phyloP scores from a whole-genome alignment of 129 eudicot genomes.

The Tanacetum coccineum region DNA sequence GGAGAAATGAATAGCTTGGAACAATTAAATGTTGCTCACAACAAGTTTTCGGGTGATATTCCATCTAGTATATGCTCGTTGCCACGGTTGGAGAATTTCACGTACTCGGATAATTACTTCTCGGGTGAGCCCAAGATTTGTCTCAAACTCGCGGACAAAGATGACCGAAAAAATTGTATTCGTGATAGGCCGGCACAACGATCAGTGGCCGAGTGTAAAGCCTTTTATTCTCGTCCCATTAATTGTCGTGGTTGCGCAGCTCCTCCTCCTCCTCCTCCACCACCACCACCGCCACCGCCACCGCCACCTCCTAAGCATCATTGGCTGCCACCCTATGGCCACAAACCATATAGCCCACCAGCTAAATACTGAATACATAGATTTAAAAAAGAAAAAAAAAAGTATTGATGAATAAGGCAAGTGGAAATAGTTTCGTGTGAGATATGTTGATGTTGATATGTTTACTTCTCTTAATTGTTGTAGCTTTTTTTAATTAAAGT shows the following conservation, averaged over 20 bases:
- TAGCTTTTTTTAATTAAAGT: neutral
- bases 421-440: conserved; percentile 35
- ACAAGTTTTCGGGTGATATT: conserved; percentile 60
- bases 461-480: conserved; percentile 20
- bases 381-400: neutral
- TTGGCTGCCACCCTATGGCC: conserved; percentile 22
- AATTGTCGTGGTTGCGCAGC: conserved; percentile 56
- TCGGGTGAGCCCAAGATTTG: conserved; percentile 49
- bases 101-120: conserved; percentile 67
- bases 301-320: conserved; percentile 24
- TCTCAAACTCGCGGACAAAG: conserved; percentile 44
- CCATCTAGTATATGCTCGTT: conserved; percentile 69
- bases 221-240: conserved; percentile 57
- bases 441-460: conserved; percentile 31
- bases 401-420: conserved; percentile 20
- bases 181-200: conserved; percentile 56
- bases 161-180: conserved; percentile 68
- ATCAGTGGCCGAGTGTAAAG: conserved; percentile 48
- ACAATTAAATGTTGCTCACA: conserved; percentile 70
- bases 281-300: conserved; percentile 18
- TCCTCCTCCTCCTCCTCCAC: conserved; percentile 40
- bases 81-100: conserved; percentile 73
- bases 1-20: conserved; percentile 68
- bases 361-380: conserved; percentile 14
- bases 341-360: conserved; percentile 21